Conservation (phyloP, 2,329 filamentous ascomycete genomes). For the Pseudophaeomoniella oleicola region DNA sequence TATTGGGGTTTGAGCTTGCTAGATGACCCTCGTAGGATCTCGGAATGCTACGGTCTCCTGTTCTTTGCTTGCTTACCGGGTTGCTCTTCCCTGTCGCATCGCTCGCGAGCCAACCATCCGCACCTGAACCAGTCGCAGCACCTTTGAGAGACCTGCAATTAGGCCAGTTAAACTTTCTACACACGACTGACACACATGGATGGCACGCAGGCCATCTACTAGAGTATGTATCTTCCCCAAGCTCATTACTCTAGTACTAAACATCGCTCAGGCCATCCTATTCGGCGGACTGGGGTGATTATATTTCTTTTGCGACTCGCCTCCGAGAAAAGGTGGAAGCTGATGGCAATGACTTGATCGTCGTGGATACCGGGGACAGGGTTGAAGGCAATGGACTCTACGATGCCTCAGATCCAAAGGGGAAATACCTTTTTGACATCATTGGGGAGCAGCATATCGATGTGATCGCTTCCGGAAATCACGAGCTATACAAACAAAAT, state of each 20-base stretch:
- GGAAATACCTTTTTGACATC: slow-evolving; percentile 77
- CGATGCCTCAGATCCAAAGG: slow-evolving; percentile 76
- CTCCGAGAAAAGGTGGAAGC: slow-evolving; percentile 66
- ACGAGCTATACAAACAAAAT: slow-evolving; percentile 77
- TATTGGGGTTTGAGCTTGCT: too few species aligned
- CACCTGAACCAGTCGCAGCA: slow-evolving; percentile 60
- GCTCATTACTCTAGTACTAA: neutral
- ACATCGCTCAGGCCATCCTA: slow-evolving; percentile 55
- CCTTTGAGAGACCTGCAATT: slow-evolving; percentile 74
- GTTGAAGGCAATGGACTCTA: slow-evolving; percentile 92
- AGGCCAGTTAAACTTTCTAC: slow-evolving; percentile 95
- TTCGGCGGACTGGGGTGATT: slow-evolving; percentile 95
- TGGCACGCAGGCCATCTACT: slow-evolving; percentile 90
- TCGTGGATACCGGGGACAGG: slow-evolving; percentile 90
- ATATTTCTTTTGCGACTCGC: slow-evolving; percentile 79
- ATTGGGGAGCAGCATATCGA: slow-evolving; percentile 72
- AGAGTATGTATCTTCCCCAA: slow-evolving; percentile 43
- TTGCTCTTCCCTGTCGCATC: slow-evolving; percentile 4
- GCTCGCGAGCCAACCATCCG: slow-evolving; percentile 58
- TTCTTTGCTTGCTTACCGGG: slow-evolving; percentile 1
- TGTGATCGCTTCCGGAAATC: slow-evolving; percentile 76
- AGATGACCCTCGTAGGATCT: neutral
- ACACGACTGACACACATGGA: slow-evolving; percentile 90
- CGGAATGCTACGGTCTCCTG: neutral
- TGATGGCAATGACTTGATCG: slow-evolving; percentile 66